These are phyloP conservation scores for Quercus rubra DNA, from an alignment of 306 rosid genomes.

Conservation along the genomic window DNA sequence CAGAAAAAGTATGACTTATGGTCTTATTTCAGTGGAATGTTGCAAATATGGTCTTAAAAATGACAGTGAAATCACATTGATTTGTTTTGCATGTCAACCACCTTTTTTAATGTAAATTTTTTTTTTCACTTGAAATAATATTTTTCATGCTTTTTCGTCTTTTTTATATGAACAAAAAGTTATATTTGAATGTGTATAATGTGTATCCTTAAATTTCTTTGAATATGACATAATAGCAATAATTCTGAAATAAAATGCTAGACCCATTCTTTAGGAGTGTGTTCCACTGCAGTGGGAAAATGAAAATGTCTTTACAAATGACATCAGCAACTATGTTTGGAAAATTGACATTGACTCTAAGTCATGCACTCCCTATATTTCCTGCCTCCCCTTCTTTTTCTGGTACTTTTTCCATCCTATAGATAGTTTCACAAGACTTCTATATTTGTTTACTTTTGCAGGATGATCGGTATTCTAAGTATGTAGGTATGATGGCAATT, in stretches of 20 bases:
- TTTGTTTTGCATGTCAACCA: too few relatives aligned
- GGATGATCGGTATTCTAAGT: slow-evolving; percentile 92
- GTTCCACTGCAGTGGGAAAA: neutral
- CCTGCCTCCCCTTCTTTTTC: neutral
- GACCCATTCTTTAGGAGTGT: neutral
- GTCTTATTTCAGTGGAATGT: neutral
- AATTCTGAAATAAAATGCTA: neutral
- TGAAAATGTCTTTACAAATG: neutral
- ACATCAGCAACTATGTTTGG: neutral
- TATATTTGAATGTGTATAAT: neutral
- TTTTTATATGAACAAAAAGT: neutral
- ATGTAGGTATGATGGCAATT: slow-evolving; percentile 83
- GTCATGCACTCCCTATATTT: neutral
- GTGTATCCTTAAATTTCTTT: neutral
- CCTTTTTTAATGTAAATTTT: neutral
- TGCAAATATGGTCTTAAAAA: neutral
- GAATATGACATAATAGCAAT: neutral
- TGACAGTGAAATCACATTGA: too few relatives aligned
- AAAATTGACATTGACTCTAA: neutral
- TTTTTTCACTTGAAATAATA: neutral
- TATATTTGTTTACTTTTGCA: slow-evolving; percentile 30
- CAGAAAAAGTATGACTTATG: neutral
- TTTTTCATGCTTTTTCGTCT: neutral
- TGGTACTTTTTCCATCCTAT: neutral
- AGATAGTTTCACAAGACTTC: slow-evolving; percentile 1